Evolutionary conservation across 2,329 filamentous ascomycete genomes (phyloP).

Genomic region (Cladobotryum protrusum): DNA sequence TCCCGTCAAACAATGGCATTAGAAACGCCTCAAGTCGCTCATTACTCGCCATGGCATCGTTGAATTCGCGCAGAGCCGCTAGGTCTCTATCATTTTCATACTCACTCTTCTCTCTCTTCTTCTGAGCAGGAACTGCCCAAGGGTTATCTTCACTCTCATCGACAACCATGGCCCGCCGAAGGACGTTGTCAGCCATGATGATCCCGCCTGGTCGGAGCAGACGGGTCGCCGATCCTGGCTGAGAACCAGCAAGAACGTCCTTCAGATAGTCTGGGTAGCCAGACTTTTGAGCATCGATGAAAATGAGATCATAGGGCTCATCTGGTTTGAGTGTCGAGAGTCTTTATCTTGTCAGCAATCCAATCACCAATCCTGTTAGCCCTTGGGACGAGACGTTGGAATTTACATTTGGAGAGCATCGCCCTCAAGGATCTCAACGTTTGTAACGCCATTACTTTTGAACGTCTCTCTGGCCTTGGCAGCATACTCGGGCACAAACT

Average conservation of each 20-base stretch:
- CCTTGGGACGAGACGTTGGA: not conserved
- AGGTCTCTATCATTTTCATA: slow-evolving; percentile 19
- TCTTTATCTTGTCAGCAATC: too few species aligned
- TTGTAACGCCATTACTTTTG: slow-evolving; percentile 30
- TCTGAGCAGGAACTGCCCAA: slow-evolving; percentile 13
- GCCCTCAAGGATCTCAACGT: slow-evolving; percentile 37
- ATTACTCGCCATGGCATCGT: slow-evolving; percentile 19
- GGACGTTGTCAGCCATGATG: slow-evolving; percentile 46
- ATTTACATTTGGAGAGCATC: slow-evolving; percentile 38
- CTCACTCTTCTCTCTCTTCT: slow-evolving; percentile 11
- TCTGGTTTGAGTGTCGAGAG: slow-evolving; percentile 27
- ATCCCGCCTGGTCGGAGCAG: slow-evolving; percentile 40
- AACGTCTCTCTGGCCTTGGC: slow-evolving; percentile 30
- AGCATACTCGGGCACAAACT: slow-evolving; percentile 36
- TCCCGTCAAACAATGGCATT: slow-evolving; percentile 32
- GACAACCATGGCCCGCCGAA: slow-evolving; percentile 40
- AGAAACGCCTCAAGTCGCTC: slow-evolving; percentile 30
- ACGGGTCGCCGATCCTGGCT: slow-evolving; percentile 25
- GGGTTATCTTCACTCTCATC: slow-evolving; percentile 32
- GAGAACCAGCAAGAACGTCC: slow-evolving; percentile 35
- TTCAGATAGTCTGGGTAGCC: slow-evolving; percentile 40
- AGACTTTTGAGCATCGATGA: slow-evolving; percentile 44
- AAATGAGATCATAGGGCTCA: slow-evolving; percentile 43
- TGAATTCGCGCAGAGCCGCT: slow-evolving; percentile 22
- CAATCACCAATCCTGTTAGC: slow-evolving; percentile 9